Conservation (phyloP, 1,139 yeast species). For the Lodderomyces margitis region DNA sequence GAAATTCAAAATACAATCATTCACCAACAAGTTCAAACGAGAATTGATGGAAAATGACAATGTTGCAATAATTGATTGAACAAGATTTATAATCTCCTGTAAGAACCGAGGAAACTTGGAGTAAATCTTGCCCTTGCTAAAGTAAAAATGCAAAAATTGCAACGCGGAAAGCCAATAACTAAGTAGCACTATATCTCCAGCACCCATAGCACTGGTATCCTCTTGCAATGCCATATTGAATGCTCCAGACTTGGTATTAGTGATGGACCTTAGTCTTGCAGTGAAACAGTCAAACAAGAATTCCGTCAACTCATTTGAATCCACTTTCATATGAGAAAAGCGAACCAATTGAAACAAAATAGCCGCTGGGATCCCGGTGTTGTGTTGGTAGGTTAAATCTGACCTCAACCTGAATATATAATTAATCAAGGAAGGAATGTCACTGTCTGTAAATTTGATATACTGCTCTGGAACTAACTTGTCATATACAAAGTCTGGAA, state of each 20-base stretch:
- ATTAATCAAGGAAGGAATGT: slow-evolving; percentile 60
- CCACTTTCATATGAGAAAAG: slow-evolving; percentile 56
- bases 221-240: slow-evolving; percentile 43
- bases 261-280: slow-evolving; percentile 58
- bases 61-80: slow-evolving; percentile 62
- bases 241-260: slow-evolving; percentile 60
- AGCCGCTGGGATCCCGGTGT: slow-evolving; percentile 66
- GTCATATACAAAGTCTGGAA: slow-evolving; percentile 47
- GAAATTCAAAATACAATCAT: slow-evolving; percentile 62
- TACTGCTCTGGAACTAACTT: slow-evolving; percentile 45
- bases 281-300: slow-evolving; percentile 60
- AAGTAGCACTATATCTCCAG: slow-evolving; percentile 65
- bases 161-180: slow-evolving; percentile 74
- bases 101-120: slow-evolving; percentile 52
- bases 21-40: slow-evolving; percentile 54
- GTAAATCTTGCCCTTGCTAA: slow-evolving; percentile 57
- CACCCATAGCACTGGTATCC: slow-evolving; percentile 28
- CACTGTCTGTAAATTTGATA: slow-evolving; percentile 63
- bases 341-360: slow-evolving; percentile 64
- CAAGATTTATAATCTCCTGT: slow-evolving; percentile 57
- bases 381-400: slow-evolving; percentile 40
- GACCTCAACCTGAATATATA: slow-evolving; percentile 47
- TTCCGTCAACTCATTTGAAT: slow-evolving; percentile 53
- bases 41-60: slow-evolving; percentile 64
- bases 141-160: slow-evolving; percentile 65